Base-by-base conservation (phyloP, 768 basidiomycete genomes). In the Mycena albidolilacea region DNA sequence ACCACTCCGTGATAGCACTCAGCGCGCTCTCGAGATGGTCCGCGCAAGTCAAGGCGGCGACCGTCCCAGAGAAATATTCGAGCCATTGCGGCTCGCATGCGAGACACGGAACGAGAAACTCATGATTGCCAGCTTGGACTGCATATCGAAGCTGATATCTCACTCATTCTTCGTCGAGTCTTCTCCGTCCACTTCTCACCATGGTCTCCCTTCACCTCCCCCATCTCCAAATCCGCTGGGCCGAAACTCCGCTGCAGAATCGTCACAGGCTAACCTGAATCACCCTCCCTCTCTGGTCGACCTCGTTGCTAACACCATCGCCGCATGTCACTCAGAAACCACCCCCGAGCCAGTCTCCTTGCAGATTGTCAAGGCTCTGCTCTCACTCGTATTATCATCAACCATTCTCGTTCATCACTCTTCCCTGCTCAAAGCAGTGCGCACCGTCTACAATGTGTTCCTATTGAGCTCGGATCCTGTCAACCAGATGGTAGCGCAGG, bases 371-470 rank as follows among this genome's bases (percentile, higher is more conserved):
- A 99, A 98, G 81, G 97, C 96, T 3, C 87, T 99, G 19, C 90
- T 99, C 48, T 88, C 96, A 0, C 85, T 99, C 60, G 92, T 99
- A 39, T 86, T 99, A 59, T 98, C 97, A 1, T 87, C 94, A 6
- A 94, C 92, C 7, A 89, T 93, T 50, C 87, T 96, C 37, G 95
- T 99, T 5, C 98, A 99, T 82, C 98, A 99, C 80, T 98, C 97
- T 6, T 94, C 96, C 12, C 87, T 99, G 55, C 89, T 99, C 76
- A 98, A 98, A 81, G 96, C 97, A 38, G 95, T 99, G 41, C 90
- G 98, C 59, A 98, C 98, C 21, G 98, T 99, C 5, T 99, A 99
- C 85, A 99, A 99, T 80, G 93, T 99, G 71, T 99, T 99, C 81
- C 87, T 99, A 37, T 87, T 99, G 71, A 97, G 95, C 77, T 87